A percentile compares a stretch with the other conserved stretches of the same genome.
phyloP scores from a whole-genome alignment of 108 stramenopile species.

The Cylindrotheca fusiformis region DNA sequence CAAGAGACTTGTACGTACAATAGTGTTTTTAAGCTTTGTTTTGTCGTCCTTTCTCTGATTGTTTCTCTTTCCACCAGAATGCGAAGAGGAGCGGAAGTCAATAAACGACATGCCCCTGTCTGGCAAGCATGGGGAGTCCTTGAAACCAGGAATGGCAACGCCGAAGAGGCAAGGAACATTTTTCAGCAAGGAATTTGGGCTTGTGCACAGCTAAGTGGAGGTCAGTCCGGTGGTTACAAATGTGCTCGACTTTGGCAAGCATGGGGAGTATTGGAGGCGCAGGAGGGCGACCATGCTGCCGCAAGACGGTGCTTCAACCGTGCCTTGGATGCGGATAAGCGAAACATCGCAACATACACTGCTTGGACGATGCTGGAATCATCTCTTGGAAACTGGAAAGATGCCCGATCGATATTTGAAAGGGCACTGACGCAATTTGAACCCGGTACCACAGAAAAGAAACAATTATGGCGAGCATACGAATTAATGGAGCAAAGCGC shows the following conservation, averaged over 20 bases:
- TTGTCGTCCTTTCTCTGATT: neutral
- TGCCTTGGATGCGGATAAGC: constrained; percentile 83
- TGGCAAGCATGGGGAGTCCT: constrained; percentile 95
- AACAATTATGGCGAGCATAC: constrained; percentile 66
- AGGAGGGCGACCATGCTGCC: constrained; percentile 75
- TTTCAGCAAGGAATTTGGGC: constrained; percentile 92
- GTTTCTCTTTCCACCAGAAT: constrained; percentile 32
- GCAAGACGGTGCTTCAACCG: constrained; percentile 83
- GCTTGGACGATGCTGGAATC: constrained; percentile 87
- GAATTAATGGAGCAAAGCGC: constrained; percentile 81
- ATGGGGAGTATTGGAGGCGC: constrained; percentile 85
- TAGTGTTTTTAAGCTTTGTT: neutral
- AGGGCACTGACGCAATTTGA: constrained; percentile 61
- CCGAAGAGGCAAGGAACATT: constrained; percentile 71
- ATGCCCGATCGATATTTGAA: constrained; percentile 74
- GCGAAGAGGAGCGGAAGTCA: constrained; percentile 62
- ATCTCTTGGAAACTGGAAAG: constrained; percentile 56
- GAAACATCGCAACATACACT: constrained; percentile 80
- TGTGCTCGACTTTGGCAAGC: constrained; percentile 90
- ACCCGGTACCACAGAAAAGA: constrained; percentile 69
- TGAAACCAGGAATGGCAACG: constrained; percentile 71
- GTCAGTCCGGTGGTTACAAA: constrained; percentile 77
- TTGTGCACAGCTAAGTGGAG: constrained; percentile 76
- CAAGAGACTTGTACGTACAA: constrained; percentile 65
- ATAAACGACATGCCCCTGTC: constrained; percentile 81